Evolutionary conservation across 179 eudicot species (phyloP).

Genomic region (Silene coronaria): DNA sequence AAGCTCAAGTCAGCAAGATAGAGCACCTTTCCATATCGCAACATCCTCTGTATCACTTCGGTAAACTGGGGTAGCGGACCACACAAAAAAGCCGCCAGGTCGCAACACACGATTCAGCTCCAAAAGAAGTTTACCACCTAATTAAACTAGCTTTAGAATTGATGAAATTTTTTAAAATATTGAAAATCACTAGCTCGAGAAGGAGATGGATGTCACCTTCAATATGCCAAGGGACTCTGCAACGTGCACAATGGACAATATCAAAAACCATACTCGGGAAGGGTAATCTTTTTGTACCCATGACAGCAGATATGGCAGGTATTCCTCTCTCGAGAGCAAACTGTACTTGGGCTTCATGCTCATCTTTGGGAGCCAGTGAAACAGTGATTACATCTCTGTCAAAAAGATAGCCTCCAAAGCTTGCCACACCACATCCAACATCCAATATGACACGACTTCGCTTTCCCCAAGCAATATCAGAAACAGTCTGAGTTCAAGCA

Average conservation of each 20-base stretch:
- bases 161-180: not conserved
- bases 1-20: not conserved
- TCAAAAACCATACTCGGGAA: slow-evolving; percentile 43
- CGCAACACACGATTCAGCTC: slow-evolving; percentile 44
- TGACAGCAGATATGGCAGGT: slow-evolving; percentile 45
- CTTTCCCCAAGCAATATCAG: slow-evolving; percentile 48
- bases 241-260: slow-evolving; percentile 47
- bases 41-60: slow-evolving; percentile 32
- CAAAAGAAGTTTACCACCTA: slow-evolving; percentile 46
- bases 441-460: slow-evolving; percentile 42
- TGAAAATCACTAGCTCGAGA: not conserved
- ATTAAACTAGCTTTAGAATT: slow-evolving; percentile 8
- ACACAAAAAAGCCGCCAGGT: slow-evolving; percentile 46
- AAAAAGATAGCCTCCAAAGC: slow-evolving; percentile 46
- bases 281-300: slow-evolving; percentile 44
- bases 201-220: slow-evolving; percentile 29
- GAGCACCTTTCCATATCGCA: slow-evolving; percentile 41
- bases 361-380: slow-evolving; percentile 49
- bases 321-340: slow-evolving; percentile 48
- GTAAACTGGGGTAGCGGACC: slow-evolving; percentile 55
- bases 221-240: slow-evolving; percentile 47
- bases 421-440: slow-evolving; percentile 51
- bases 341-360: slow-evolving; percentile 46
- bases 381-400: slow-evolving; percentile 39
- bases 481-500: slow-evolving; percentile 27